A percentile compares a stretch with the other conserved stretches of the same genome.
Evolutionary conservation across 805 yeast species (phyloP).

Genomic region (Candida silvatica): DNA sequence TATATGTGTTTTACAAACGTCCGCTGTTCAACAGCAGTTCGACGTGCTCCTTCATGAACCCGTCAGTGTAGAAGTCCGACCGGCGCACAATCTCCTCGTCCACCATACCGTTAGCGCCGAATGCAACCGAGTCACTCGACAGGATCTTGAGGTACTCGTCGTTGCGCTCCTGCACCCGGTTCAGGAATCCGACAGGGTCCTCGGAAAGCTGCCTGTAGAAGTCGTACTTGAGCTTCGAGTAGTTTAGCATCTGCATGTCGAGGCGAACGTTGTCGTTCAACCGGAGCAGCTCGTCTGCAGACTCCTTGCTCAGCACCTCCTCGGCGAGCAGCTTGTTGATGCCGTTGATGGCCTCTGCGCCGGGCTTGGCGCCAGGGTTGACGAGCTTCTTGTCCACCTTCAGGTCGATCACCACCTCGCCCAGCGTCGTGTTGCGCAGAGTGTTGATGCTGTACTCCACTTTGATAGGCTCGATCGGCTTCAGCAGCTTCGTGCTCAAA

Average conservation of each 20-base stretch:
- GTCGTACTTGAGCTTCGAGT: constrained; percentile 56
- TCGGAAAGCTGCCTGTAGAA: constrained; percentile 69
- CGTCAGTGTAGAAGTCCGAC: constrained; percentile 75
- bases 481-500: constrained; percentile 55
- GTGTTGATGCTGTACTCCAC: constrained; percentile 72
- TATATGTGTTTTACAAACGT: constrained; percentile 24
- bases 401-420: constrained; percentile 74
- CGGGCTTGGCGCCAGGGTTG: constrained; percentile 29
- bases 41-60: constrained; percentile 68
- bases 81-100: constrained; percentile 87
- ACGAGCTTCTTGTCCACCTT: constrained; percentile 37
- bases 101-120: constrained; percentile 22
- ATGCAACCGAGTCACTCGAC: constrained; percentile 55
- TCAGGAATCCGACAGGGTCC: constrained; percentile 70
- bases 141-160: constrained; percentile 78
- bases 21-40: constrained; percentile 62
- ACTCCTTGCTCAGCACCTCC: constrained; percentile 33
- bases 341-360: constrained; percentile 27
- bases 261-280: constrained; percentile 30
- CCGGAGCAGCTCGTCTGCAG: constrained; percentile 29
- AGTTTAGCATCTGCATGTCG: constrained; percentile 45
- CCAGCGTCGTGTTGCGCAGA: constrained; percentile 67
- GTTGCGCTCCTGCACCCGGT: constrained; percentile 71
- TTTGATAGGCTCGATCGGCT: constrained; percentile 73
- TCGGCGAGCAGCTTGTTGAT: constrained; percentile 35